Evolutionary conservation across 257 asterid species (phyloP).

Genomic region (Echites panduratus): DNA sequence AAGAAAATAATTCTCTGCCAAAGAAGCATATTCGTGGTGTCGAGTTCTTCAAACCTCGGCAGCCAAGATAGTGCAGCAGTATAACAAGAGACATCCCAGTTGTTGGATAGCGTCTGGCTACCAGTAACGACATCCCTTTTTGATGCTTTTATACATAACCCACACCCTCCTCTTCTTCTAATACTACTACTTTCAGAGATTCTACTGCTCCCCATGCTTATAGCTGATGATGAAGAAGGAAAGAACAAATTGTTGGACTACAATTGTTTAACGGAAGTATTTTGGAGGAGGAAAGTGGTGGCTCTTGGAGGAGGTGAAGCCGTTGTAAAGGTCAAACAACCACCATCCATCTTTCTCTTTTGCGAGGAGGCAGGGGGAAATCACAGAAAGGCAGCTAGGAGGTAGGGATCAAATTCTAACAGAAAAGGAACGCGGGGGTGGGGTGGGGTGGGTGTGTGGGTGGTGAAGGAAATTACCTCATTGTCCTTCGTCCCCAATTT

Average conservation of each 20-base stretch:
- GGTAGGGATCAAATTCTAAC: too few relatives aligned
- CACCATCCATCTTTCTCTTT: constrained; percentile 31
- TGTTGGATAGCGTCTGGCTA: constrained; percentile 33
- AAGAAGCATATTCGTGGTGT: constrained; percentile 96
- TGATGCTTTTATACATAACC: constrained; percentile 33
- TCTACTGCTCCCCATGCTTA: background rate
- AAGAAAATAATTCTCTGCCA: constrained; percentile 88
- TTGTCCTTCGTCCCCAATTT: too few relatives aligned
- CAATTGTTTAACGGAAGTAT: constrained; percentile 12
- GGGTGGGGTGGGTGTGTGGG: too few relatives aligned
- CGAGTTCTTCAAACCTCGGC: constrained; percentile 92
- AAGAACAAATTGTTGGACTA: constrained; percentile 2
- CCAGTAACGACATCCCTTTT: constrained; percentile 24
- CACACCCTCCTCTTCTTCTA: constrained; percentile 18
- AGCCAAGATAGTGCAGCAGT: constrained; percentile 71
- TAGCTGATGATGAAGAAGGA: background rate
- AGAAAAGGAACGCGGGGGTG: too few relatives aligned
- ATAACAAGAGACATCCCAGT: constrained; percentile 60
- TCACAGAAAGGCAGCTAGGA: too few relatives aligned
- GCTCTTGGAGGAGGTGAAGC: constrained; percentile 28
- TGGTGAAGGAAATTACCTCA: too few relatives aligned
- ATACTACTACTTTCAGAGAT: background rate
- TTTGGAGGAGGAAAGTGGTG: constrained; percentile 19
- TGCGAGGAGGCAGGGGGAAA: too few relatives aligned
- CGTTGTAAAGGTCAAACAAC: constrained; percentile 33